phyloP scores from a whole-genome alignment of 345 rosid genomes.

The Eucalyptus coolabah region DNA sequence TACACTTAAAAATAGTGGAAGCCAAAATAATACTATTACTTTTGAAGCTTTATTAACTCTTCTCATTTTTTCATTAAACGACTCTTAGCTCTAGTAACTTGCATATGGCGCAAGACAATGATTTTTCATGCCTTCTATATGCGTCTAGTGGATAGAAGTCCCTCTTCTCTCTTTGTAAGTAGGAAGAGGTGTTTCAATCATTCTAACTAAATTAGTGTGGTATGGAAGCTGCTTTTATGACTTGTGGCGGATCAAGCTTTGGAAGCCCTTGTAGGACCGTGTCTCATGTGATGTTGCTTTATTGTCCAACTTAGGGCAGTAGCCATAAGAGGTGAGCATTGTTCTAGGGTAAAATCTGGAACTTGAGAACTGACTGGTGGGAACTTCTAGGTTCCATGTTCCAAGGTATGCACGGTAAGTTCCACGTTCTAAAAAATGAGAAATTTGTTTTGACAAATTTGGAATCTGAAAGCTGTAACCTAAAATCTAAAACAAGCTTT shows the following conservation, averaged over 20 bases:
- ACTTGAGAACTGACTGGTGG: too few species aligned
- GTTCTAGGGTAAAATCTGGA: too few species aligned
- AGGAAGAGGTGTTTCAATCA: neutral
- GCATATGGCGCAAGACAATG: neutral
- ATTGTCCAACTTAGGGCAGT: neutral
- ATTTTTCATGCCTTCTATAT: neutral
- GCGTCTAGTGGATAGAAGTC: neutral
- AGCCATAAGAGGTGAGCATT: neutral
- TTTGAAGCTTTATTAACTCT: neutral
- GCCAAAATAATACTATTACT: neutral
- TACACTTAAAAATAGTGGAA: neutral
- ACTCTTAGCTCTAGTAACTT: neutral
- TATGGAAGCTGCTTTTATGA: neutral
- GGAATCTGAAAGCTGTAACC: too few species aligned
- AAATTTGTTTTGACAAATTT: too few species aligned
- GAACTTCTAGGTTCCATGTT: too few species aligned
- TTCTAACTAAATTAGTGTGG: neutral
- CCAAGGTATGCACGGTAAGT: too few species aligned
- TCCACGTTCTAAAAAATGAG: too few species aligned
- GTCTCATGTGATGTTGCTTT: neutral
- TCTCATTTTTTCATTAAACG: neutral
- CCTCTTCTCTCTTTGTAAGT: neutral
- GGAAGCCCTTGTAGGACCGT: neutral
- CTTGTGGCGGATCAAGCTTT: neutral
- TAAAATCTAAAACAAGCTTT: too few species aligned